phyloP scores from a whole-genome alignment of 148 eudicot species.

The Suaeda aralocaspica region DNA sequence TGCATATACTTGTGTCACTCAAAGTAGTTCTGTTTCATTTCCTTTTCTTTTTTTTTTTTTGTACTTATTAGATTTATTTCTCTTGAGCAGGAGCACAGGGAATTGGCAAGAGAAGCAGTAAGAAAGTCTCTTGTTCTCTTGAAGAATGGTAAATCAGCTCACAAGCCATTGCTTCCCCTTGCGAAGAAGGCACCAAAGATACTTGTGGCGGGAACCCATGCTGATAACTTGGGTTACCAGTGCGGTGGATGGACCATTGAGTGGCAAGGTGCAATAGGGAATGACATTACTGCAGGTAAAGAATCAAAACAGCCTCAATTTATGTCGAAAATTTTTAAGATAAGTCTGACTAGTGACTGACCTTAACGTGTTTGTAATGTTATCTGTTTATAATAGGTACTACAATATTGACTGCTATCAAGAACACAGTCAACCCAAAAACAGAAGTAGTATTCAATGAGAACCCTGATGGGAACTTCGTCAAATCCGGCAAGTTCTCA shows the following conservation, averaged over 20 bases:
- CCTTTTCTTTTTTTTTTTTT: not conserved
- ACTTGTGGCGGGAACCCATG: slow-evolving; percentile 64
- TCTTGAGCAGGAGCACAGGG: slow-evolving; percentile 54
- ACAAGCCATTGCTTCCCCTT: slow-evolving; percentile 51
- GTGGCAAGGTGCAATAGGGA: slow-evolving; percentile 59
- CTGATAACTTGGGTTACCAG: slow-evolving; percentile 61
- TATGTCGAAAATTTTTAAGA: not conserved
- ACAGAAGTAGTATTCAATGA: slow-evolving; percentile 38
- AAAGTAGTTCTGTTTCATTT: not conserved
- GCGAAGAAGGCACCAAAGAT: slow-evolving; percentile 61
- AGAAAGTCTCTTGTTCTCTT: slow-evolving; percentile 64
- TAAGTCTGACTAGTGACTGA: too few relatives aligned
- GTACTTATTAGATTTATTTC: not conserved
- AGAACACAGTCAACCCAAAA: slow-evolving; percentile 29
- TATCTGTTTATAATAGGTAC: slow-evolving; percentile 12
- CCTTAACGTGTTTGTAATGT: not conserved
- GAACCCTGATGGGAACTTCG: slow-evolving; percentile 30
- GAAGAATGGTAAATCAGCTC: slow-evolving; percentile 46
- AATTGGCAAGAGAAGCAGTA: slow-evolving; percentile 68
- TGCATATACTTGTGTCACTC: too few relatives aligned
- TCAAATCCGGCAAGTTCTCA: slow-evolving; percentile 32
- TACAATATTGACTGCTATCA: slow-evolving; percentile 23
- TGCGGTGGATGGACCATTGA: slow-evolving; percentile 74
- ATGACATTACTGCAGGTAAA: slow-evolving; percentile 45
- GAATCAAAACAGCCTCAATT: not conserved